Percentiles rank a stretch among this genome's conserved stretches.
phyloP scores from a whole-genome alignment of 2,329 filamentous ascomycete species.

The Stachybotrys chartarum region DNA sequence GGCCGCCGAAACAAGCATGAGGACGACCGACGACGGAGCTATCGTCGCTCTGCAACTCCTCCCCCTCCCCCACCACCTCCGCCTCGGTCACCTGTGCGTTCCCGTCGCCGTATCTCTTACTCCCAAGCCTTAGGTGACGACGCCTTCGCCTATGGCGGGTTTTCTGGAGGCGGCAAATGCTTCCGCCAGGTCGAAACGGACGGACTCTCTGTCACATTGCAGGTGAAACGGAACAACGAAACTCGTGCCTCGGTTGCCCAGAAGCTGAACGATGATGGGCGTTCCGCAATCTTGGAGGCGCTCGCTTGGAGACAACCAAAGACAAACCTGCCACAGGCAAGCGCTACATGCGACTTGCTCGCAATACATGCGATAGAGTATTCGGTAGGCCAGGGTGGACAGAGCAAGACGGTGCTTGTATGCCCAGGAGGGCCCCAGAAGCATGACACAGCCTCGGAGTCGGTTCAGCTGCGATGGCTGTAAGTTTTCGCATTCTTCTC shows the following conservation, averaged over 20 bases:
- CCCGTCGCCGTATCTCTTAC: not conserved
- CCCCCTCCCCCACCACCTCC: not conserved
- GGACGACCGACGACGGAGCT: not conserved
- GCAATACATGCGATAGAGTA: not conserved
- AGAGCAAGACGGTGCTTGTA: not conserved
- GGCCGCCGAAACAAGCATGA: too few relatives aligned
- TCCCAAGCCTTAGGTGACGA: not conserved
- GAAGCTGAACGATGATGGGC: not conserved
- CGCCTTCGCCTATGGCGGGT: too few relatives aligned
- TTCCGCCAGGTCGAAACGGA: not conserved
- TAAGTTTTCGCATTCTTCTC: not conserved
- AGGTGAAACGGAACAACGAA: not conserved
- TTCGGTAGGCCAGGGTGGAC: not conserved
- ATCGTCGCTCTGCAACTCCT: not conserved
- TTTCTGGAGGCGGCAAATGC: not conserved
- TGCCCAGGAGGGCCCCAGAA: not conserved
- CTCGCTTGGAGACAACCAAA: not conserved
- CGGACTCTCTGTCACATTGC: not conserved
- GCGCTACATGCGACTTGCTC: not conserved
- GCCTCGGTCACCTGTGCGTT: not conserved
- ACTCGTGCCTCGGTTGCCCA: not conserved
- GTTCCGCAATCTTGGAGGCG: not conserved
- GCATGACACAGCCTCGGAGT: not conserved
- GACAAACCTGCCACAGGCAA: not conserved
- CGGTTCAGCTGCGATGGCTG: not conserved